Evolutionary conservation across 225 moss, liverwort and hornwort genomes (phyloP).

Genomic region (Polytrichum commune): DNA sequence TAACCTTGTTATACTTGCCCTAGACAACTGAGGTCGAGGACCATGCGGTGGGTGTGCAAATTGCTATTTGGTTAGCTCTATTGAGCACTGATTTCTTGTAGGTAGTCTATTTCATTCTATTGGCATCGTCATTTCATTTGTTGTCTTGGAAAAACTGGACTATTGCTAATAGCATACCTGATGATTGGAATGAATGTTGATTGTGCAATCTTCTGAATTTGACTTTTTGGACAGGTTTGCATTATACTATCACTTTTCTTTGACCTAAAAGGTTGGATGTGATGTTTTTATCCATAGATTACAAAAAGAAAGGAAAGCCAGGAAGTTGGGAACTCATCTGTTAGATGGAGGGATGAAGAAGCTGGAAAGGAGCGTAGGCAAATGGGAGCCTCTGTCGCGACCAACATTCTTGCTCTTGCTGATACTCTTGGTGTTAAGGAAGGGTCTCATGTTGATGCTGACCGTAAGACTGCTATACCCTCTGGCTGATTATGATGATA

Average conservation of each 20-base stretch:
- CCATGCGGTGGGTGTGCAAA: no score
- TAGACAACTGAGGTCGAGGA: no score
- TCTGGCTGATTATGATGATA: no score
- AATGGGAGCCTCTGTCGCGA: conserved; percentile 51
- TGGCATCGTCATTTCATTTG: no score
- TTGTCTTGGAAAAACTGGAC: no score
- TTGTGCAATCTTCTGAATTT: neutral
- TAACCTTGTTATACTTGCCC: no score
- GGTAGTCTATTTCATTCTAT: neutral
- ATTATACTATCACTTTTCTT: conserved; percentile 3
- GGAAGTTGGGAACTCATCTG: conserved; percentile 24
- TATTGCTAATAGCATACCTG: neutral
- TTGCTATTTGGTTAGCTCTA: no score
- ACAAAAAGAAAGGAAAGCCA: conserved; percentile 16
- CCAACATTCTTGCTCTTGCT: conserved; percentile 51
- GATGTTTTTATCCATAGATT: conserved; percentile 16
- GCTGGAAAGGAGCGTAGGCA: conserved; percentile 50
- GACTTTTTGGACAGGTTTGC: neutral
- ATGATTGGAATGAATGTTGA: neutral
- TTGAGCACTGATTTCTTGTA: neutral
- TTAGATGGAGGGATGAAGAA: conserved; percentile 47
- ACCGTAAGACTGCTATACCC: conserved; percentile 31
- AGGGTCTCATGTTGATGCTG: conserved; percentile 38
- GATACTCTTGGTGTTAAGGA: conserved; percentile 51
- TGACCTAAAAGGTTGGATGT: conserved; percentile 8